Evolutionary conservation across 164 flowering plant genomes (phyloP), one percentile per base, ranked within the genome.

Genomic region (Akebia trifoliata): DNA sequence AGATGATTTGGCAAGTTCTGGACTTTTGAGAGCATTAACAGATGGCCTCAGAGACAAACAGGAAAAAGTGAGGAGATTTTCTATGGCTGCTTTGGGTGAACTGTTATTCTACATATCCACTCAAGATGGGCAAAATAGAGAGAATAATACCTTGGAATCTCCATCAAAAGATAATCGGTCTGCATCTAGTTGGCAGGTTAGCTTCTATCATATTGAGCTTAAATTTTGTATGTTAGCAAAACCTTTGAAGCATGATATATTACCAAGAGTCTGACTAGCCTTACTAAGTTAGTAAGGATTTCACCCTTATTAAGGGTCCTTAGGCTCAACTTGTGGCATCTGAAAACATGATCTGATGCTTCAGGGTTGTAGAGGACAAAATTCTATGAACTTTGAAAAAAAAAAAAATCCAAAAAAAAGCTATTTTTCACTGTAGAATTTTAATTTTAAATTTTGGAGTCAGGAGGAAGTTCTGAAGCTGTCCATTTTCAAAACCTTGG

Each of bases 71-170:
- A 79, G 99, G 78, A 74, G 99, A 72, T 88, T 84, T 72, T 83
- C 96, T 17, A 88, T 94, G 99, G 99, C 96, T 67, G 99, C 99
- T 63, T 62, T 90, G 71, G 99, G 97, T 59, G 99, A 94, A 64
- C 65, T 94, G 74, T 72, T 90, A 24, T 94, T 94, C 70, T 94
- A 94, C 61, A 83, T 94, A 60, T 85, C 99, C 56, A 87, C 97
- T 67, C 96, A 84, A 68, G 78, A 67, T 76, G 93, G 87, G 61
- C 78, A 82, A 8, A 57, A 32, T 18, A 81, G 61, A 63, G 87
- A 86, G 51, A 66, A 34, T 50, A 78, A 57, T 72, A 78, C 75
- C 22, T 64, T 60, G 30, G 95, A 90, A 57, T 82, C 93, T 68
- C 99, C 88, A 56, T 78, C 86, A 1, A 94, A 90, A 69, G 97